Evolutionary conservation across 257 asterid species (phyloP), one percentile per base, ranked within the genome.

Genomic region (Solanum chmielewskii): DNA sequence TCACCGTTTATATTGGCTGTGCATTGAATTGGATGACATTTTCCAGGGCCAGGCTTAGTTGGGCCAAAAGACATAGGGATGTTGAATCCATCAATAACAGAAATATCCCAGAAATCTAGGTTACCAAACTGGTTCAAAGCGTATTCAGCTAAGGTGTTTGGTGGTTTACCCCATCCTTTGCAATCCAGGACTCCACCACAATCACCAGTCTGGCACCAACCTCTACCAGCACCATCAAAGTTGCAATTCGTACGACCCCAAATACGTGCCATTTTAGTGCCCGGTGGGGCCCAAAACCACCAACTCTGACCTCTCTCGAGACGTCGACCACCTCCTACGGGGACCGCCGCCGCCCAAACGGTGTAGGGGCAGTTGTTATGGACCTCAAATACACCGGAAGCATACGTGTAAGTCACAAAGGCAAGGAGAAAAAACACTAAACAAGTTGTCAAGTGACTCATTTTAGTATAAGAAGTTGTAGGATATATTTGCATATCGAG

Each of bases 231-330:
- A 2, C 85, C 47, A 86, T 94, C 83, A 60, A 94, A 94, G 84
- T 88, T 88, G 92, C 98, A 95, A 88, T 91, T 89, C 10, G 96
- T 94, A 9, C 97, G 92, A 52, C 93, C 95, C 98, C 96, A 95
- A 73, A 95, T 92, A 6, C 92, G 88, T 71, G 88, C 92, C 6
- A 68, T 64, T 23, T 20, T 21, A 4, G 92, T 91, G 11, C 92
- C 92, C 0, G 91, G 85, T 7, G 93, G 86, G 3, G 90, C 90
- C 35, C 66, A 73, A 23, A 91, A 15, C 83, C 83, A 87, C 92
- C 92, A 88, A 3, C 91, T 62, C 25, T 89, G 88, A 27, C 92
- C 93, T 2, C 33, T 18, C 27, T 92, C 88, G 49, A 92, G 89
- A 11, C 86, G 60, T 1, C 78, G 20, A 9, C 94, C 94, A 4